Percentiles rank a stretch among this genome's conserved stretches.
phyloP scores from a whole-genome alignment of 2,329 filamentous ascomycete species.

The Microdochium paspali region DNA sequence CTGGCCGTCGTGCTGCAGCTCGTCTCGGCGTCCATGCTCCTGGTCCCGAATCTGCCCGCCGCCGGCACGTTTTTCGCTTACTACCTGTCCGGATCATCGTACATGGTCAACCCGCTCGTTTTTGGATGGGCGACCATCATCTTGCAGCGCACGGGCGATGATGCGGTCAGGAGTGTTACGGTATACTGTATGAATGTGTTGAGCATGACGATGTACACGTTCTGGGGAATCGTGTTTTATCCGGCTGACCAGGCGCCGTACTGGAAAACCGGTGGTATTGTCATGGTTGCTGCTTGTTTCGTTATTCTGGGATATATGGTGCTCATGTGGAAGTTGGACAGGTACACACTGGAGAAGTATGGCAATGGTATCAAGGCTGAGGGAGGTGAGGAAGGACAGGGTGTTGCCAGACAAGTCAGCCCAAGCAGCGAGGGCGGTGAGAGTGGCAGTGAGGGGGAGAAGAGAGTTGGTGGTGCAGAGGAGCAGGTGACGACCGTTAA shows the following conservation, averaged over 20 bases:
- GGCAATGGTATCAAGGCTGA: background rate
- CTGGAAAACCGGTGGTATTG: conserved; percentile 23
- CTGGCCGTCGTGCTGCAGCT: conserved; percentile 22
- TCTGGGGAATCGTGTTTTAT: conserved; percentile 33
- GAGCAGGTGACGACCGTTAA: background rate
- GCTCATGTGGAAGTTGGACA: background rate
- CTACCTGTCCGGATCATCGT: conserved; percentile 25
- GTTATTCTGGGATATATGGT: conserved; percentile 3
- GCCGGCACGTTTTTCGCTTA: conserved; percentile 24
- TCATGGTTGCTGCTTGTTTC: conserved; percentile 16
- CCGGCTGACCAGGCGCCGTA: conserved; percentile 30
- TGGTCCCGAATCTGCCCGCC: conserved; percentile 19
- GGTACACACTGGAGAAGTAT: conserved; percentile 2
- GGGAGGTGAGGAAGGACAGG: background rate
- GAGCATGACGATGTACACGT: conserved; percentile 28
- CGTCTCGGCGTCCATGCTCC: conserved; percentile 18
- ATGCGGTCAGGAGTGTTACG: conserved; percentile 27
- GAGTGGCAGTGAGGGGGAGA: background rate
- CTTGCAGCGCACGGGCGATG: conserved; percentile 24
- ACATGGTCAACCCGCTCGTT: conserved; percentile 26
- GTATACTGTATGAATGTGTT: conserved; percentile 29
- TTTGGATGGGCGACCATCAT: conserved; percentile 29
- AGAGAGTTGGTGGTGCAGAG: background rate
- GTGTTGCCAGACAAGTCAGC: background rate
- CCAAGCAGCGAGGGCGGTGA: background rate